Evolutionary conservation across 176 grass and related monocot genomes (phyloP).

Genomic region (Avena insularis): DNA sequence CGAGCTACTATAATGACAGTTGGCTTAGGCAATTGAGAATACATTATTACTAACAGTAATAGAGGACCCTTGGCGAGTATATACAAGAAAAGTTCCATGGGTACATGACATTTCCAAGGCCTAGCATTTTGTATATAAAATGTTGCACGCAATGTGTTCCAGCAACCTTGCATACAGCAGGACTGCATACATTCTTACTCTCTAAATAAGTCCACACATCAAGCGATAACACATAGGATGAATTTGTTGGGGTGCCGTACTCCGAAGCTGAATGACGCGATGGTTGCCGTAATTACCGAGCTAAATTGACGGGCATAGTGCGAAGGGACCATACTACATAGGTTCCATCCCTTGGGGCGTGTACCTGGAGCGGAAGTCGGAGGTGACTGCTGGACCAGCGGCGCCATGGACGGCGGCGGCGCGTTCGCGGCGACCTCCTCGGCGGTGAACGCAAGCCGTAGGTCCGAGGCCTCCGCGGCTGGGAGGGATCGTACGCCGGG

Average conservation of each 20-base stretch:
- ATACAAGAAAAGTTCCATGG: neutral
- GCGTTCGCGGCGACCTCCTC: too few relatives aligned
- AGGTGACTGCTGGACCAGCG: neutral
- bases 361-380: neutral
- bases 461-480: neutral
- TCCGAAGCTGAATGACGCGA: neutral
- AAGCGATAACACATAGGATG: neutral
- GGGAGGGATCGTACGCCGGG: neutral
- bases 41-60: neutral
- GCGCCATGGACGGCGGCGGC: neutral
- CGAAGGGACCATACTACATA: neutral
- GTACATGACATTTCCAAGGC: neutral
- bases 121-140: neutral
- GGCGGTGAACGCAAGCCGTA: neutral
- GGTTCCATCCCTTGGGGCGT: neutral
- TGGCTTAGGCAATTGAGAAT: neutral
- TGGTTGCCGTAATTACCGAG: neutral
- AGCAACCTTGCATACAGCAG: neutral
- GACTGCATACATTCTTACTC: neutral
- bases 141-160: neutral
- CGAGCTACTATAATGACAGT: neutral
- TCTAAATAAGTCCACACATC: neutral
- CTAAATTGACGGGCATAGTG: neutral
- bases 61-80: neutral
- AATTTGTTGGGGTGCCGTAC: neutral